Evolutionary conservation across 2,329 filamentous ascomycete genomes (phyloP), one percentile per base, ranked within the genome.

Genomic region (Phaeosphaeria sp.): DNA sequence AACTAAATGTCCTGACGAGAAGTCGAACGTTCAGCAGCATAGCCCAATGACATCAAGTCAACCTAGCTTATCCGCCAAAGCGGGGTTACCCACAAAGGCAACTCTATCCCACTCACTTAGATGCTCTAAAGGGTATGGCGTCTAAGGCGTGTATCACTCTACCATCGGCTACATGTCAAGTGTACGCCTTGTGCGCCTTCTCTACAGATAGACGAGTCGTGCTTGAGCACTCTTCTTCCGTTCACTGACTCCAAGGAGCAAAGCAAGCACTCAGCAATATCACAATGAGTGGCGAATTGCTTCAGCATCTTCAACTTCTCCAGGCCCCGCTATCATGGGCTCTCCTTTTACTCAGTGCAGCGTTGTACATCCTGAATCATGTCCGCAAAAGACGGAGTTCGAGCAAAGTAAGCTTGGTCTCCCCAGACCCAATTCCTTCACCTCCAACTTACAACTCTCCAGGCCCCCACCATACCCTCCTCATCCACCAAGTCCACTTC

Each of bases 11-110:
- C 30, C 15, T 13, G 15, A 6, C 30, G 15, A 13, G 30, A 36
- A 36, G 30, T 13, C 11, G 6, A 36, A 13, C 11, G 6, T 7
- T 13, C 11, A 25, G 44, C 9, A n/a, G 7, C 17, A 6, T 21
- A 20, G n/a, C 15, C 44, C 44, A 46, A 46, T 46, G 22, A 46
- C 13, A 46, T 25, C 9, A 8, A 46, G 2, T 9, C 22, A 6
- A 50, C n/a, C 22, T 24, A 20, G 21, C 40, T 42, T 11, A 33
- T 50, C 55, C 45, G 44, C 53, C 18, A 48, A 59, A 55, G 61
- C 61, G 61, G 49, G 55, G 56, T 60, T 56, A 9, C 58, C 51
- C 3, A 8, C 53, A 52, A 27, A 48, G 57, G 59, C 44, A 62
- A 62, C 43, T 40, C 25, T 33, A 58, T 55, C 55, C 56, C 46